Base-by-base conservation (phyloP, 1,139 yeast genomes). In the Hyphopichia khmerensis region DNA sequence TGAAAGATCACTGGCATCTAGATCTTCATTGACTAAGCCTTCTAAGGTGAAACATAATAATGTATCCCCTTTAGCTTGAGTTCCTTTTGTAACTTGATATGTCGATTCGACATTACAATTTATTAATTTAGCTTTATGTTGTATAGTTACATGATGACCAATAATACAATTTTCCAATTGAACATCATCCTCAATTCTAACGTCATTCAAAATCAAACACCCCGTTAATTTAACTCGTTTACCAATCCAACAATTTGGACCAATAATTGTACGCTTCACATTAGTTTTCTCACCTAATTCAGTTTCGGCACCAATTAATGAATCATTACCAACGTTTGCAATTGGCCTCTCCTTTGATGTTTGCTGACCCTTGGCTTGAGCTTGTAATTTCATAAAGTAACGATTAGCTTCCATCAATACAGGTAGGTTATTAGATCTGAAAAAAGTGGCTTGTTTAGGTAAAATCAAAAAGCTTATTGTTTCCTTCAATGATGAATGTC, bases 401-500 rank as follows among this genome's bases (percentile, higher is more conserved):
- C 98, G 75, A 60, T 90, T 93, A n/a, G 95, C 91, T 65, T 93
- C 99, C 80, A 89, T 79, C 61, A 83, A 88, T 4, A 91, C 89
- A 1, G 89, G 79, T 40, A 87, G 69, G 55, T 84, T 87, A 60
- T 89, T 89, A 40, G 85, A 75, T 53, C 98, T 77, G 52, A 87
- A 76, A 56, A 91, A 90, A 2, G 79, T 72, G 13, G 87, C 80
- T 43, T 79, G 77, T 33, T 75, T 68, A 2, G 95, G 93, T 40
- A 87, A 56, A 35, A 82, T 74, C 48, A 83, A 72, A 50, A 87
- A 71, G 3, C 85, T 84, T 30, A 87, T 77, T 0, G 84, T 77
- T 45, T 81, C 88, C 49, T 74, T 72, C n/a, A 62, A 57, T 8
- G 58, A 56, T 0, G 85, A 72, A 59, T 90, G 96, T 54, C 77